Evolutionary conservation across 768 basidiomycete species (phyloP).

Genomic region (Cubamyces lactineus): DNA sequence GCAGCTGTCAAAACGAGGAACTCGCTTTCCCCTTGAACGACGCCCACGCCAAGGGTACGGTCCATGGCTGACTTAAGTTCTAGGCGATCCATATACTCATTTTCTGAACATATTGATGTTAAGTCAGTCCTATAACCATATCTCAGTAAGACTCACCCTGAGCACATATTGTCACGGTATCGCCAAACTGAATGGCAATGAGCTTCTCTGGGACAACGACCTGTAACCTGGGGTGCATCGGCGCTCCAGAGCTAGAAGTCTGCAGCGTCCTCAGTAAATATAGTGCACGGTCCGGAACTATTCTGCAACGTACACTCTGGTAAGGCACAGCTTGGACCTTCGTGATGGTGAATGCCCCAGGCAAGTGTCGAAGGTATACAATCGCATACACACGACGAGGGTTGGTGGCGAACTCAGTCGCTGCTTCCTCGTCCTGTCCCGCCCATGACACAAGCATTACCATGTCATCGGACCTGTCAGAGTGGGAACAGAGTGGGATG

Average conservation of each 20-base stretch:
- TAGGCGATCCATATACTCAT: constrained; percentile 70
- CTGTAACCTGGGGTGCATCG: constrained; percentile 71
- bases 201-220: constrained; percentile 62
- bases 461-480: constrained; percentile 51
- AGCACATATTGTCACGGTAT: constrained; percentile 73
- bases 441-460: constrained; percentile 72
- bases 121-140: not conserved
- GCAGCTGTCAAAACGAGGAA: constrained; percentile 67
- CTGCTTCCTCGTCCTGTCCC: constrained; percentile 50
- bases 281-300: not conserved
- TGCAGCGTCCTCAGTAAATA: constrained; percentile 29
- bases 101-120: constrained; percentile 46
- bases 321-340: constrained; percentile 68
- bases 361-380: constrained; percentile 48
- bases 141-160: constrained; percentile 46
- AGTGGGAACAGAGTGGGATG: constrained; percentile 23
- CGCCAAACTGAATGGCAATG: constrained; percentile 71
- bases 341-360: constrained; percentile 49
- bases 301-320: constrained; percentile 59
- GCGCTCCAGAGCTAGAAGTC: constrained; percentile 69
- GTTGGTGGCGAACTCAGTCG: constrained; percentile 42
- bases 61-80: constrained; percentile 70
- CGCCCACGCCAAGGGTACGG: constrained; percentile 71
- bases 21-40: constrained; percentile 51
- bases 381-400: constrained; percentile 71